Evolutionary conservation across 352 stramenopile species (phyloP), one percentile per base, ranked within the genome.

Genomic region (Pythium oligandrum): DNA sequence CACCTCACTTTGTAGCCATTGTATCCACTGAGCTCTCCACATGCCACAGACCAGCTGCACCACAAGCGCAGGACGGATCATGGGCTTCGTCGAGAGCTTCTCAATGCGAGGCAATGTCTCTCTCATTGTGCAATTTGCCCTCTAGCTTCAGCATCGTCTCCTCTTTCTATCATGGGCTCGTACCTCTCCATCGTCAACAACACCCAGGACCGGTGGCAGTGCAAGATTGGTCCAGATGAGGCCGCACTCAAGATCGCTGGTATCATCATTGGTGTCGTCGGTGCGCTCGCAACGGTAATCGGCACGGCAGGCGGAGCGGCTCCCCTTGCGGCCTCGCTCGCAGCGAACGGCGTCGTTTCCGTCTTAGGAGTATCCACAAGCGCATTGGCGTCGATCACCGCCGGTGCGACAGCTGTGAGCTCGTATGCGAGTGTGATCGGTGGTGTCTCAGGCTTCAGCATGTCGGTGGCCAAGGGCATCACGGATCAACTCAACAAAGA

Each of bases 401-500:
- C 49, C 26, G 49, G 34, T 3, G 57, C 50, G 1, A 50, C 57
- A 12, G 34, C 51, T 3, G 32, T 37, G 9, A 31, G n/a, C 42
- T 48, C 40, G 42, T 35, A 6, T 31, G 55, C 54, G 2, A 52
- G 53, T 6, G 48, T 66, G 35, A 53, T 68, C 3, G 68, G 55
- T 4, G 51, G 40, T 6, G 58, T 67, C 1, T 78, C 69, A 2
- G 60, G 48, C 11, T 78, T 74, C 35, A 55, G 62, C 6, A 67
- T 78, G 33, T 50, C 53, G 4, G 52, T 83, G 4, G 64, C 68
- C 11, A 50, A 73, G 37, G 68, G 62, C 4, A 63, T 77, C 54
- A 66, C 57, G 40, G 59, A 71, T 44, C 49, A 77, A 52, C 56
- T 77, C 26, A 52, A 70, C 38, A 51, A 44, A 2, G 54, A 71